These are phyloP conservation scores for Trichoderma hamatum DNA, from an alignment of 2,329 filamentous ascomycete species.

Conservation along the genomic window DNA sequence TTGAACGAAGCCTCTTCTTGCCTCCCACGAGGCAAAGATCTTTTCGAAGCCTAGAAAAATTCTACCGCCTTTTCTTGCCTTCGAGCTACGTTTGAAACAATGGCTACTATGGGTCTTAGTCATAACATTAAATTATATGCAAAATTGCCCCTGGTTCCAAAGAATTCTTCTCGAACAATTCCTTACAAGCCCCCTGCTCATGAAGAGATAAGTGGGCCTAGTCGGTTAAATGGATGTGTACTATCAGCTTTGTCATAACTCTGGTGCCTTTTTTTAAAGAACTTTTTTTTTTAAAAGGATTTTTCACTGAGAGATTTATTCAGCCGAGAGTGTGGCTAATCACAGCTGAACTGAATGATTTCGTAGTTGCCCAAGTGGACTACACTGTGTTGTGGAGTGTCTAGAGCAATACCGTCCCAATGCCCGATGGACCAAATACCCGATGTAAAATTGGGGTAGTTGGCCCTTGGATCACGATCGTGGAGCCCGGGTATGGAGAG, in stretches of 20 bases:
- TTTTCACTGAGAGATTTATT: slow-evolving; percentile 1
- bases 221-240: background rate
- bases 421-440: background rate
- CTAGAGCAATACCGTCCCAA: slow-evolving; percentile 16
- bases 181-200: background rate
- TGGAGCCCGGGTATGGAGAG: slow-evolving; percentile 2
- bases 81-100: background rate
- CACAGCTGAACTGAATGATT: slow-evolving; percentile 15
- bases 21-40: background rate
- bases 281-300: slow-evolving; percentile 13
- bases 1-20: background rate
- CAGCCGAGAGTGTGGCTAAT: slow-evolving; percentile 5
- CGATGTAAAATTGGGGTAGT: slow-evolving; percentile 14
- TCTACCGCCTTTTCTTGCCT: background rate
- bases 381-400: slow-evolving; percentile 16
- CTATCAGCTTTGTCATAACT: slow-evolving; percentile 13
- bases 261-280: slow-evolving; percentile 14
- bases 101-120: background rate
- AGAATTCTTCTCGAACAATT: slow-evolving; percentile 1
- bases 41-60: background rate
- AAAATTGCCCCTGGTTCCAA: background rate
- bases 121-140: background rate
- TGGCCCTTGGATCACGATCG: background rate
- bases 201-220: background rate
- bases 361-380: background rate